phyloP scores from a whole-genome alignment of 345 rosid genomes.

The Pugionium cornutum region DNA sequence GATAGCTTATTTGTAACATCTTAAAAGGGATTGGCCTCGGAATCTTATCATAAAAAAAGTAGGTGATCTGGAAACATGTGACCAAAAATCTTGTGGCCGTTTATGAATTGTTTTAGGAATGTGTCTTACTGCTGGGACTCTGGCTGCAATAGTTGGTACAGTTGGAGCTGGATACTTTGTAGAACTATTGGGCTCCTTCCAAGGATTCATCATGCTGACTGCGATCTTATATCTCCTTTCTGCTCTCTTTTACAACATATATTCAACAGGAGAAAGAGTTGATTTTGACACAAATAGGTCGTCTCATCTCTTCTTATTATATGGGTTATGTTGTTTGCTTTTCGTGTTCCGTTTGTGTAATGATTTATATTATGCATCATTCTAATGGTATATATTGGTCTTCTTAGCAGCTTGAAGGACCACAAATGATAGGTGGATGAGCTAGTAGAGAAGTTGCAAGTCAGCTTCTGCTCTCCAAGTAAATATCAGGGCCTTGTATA shows the following conservation, averaged over 20 bases:
- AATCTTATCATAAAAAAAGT: neutral
- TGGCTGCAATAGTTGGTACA: conserved; percentile 91
- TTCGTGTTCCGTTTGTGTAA: neutral
- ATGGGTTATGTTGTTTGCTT: conserved; percentile 3
- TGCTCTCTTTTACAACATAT: conserved; percentile 70
- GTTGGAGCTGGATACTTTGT: conserved; percentile 96
- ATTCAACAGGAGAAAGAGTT: conserved; percentile 82
- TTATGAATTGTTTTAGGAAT: conserved; percentile 56
- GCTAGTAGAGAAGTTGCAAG: conserved; percentile 24
- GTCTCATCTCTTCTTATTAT: conserved; percentile 20
- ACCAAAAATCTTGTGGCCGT: neutral
- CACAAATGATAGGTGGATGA: conserved; percentile 23
- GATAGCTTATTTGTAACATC: neutral
- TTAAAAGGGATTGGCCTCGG: neutral
- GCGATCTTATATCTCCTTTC: conserved; percentile 65
- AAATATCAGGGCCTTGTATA: conserved; percentile 34
- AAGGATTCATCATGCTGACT: conserved; percentile 83
- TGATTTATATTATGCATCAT: neutral
- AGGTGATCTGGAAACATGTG: neutral
- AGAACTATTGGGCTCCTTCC: conserved; percentile 84
- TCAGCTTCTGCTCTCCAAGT: conserved; percentile 19
- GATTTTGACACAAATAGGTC: conserved; percentile 62
- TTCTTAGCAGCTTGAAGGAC: conserved; percentile 29
- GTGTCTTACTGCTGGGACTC: conserved; percentile 80
- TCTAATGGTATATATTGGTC: conserved; percentile 3